These are phyloP conservation scores for Dissophora ornata DNA, from an alignment of 192 early-diverging fungal genomes.

Conservation along the genomic window DNA sequence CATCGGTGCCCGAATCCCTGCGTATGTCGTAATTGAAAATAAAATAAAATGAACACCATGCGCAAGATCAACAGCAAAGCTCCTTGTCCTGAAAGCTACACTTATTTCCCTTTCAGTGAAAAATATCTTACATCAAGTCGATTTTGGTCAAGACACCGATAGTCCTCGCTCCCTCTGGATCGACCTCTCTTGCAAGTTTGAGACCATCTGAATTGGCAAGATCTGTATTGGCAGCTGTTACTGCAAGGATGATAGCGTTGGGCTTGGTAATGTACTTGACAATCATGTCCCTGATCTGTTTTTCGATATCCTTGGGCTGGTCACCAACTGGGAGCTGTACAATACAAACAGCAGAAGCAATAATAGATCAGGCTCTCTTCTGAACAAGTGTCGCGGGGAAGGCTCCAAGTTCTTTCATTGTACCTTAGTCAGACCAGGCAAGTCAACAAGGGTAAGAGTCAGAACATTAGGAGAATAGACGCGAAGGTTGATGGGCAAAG, in stretches of 20 bases:
- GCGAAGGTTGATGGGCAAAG: slow-evolving; percentile 96
- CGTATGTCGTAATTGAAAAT: background rate
- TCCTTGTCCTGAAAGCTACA: background rate
- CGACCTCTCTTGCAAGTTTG: slow-evolving; percentile 96
- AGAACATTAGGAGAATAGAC: slow-evolving; percentile 98
- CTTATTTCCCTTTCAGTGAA: background rate
- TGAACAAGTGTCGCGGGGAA: no score
- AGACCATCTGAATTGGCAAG: slow-evolving; percentile 99
- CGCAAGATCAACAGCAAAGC: background rate
- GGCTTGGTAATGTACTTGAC: slow-evolving; percentile 97
- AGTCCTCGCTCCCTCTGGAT: slow-evolving; percentile 97
- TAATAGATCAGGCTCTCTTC: no score
- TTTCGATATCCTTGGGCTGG: slow-evolving; percentile 99
- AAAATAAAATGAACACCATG: background rate
- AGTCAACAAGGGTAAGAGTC: slow-evolving; percentile 96
- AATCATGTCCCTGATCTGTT: slow-evolving; percentile 98
- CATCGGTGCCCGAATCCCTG: slow-evolving; percentile 97
- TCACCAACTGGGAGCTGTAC: slow-evolving; percentile 92
- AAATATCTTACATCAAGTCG: slow-evolving; percentile 87
- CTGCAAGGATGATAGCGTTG: slow-evolving; percentile 97
- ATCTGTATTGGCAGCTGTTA: slow-evolving; percentile 98
- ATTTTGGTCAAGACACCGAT: slow-evolving; percentile 99
- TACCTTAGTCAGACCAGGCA: slow-evolving; percentile 97
- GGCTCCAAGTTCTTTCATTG: no score
- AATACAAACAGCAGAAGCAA: no score